Percentiles rank a stretch among this genome's conserved stretches.
Conservation (phyloP, 164 flowering plant genomes). For the Aristolochia fimbriata region DNA sequence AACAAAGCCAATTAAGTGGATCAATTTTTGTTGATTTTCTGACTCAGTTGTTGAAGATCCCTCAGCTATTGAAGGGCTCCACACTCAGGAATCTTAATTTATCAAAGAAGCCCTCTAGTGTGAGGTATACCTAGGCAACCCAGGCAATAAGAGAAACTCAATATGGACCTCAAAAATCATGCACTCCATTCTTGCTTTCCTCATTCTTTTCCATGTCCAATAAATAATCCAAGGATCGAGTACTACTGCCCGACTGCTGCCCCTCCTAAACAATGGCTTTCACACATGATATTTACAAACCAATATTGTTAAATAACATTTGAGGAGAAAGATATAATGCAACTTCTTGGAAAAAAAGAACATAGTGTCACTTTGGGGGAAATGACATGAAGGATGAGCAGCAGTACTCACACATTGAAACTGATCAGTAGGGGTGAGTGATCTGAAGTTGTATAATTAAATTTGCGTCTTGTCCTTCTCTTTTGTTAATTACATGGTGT, state of each 20-base stretch:
- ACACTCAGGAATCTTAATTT: slow-evolving; percentile 85
- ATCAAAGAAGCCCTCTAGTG: slow-evolving; percentile 81
- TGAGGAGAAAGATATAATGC: slow-evolving; percentile 68
- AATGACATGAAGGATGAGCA: slow-evolving; percentile 44
- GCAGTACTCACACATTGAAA: slow-evolving; percentile 28
- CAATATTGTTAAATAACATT: slow-evolving; percentile 75
- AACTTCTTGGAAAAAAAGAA: slow-evolving; percentile 25
- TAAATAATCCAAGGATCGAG: slow-evolving; percentile 34
- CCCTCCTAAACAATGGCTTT: slow-evolving; percentile 50
- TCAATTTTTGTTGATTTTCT: slow-evolving; percentile 68
- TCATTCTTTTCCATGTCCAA: slow-evolving; percentile 31
- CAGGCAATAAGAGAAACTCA: slow-evolving; percentile 32
- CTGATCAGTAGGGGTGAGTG: no score
- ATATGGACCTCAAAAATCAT: slow-evolving; percentile 23
- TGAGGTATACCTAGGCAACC: slow-evolving; percentile 61
- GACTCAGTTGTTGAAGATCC: slow-evolving; percentile 44
- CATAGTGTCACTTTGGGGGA: slow-evolving; percentile 16
- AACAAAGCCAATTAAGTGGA: slow-evolving; percentile 57
- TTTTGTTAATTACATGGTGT: no score
- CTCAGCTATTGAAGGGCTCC: slow-evolving; percentile 60
- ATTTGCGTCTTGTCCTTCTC: no score
- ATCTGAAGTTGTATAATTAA: no score
- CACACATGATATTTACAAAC: slow-evolving; percentile 62
- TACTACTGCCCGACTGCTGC: no score
- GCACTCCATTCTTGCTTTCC: slow-evolving; percentile 11